These are phyloP conservation scores for Pelargonium cotyledonis DNA, from an alignment of 441 rosid genomes.

Conservation along the genomic window DNA sequence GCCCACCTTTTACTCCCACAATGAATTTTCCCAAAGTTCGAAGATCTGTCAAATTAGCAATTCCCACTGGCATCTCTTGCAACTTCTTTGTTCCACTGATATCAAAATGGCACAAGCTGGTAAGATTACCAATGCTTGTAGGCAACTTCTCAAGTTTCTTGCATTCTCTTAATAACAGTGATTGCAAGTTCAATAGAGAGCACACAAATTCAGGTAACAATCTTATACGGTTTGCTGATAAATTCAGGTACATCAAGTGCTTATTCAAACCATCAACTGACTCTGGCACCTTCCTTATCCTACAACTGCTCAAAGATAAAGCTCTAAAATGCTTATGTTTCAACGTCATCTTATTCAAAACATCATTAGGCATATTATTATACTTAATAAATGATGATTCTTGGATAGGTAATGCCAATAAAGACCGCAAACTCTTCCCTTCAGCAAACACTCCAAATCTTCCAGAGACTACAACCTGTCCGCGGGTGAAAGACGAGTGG, in stretches of 20 bases:
- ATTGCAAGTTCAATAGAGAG: conserved; percentile 8
- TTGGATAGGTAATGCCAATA: too few relatives aligned
- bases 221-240: not conserved
- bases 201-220: not conserved
- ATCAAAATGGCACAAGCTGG: not conserved
- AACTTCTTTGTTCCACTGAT: not conserved
- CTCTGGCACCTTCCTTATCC: not conserved
- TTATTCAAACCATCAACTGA: not conserved
- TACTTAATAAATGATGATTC: too few relatives aligned
- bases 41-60: conserved; percentile 1
- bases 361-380: too few relatives aligned
- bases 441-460: not conserved
- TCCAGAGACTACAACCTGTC: not conserved
- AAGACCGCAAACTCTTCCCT: not conserved
- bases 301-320: not conserved
- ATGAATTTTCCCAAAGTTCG: conserved; percentile 8
- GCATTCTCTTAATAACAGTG: not conserved
- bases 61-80: not conserved
- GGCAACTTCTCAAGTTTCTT: not conserved
- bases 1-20: conserved; percentile 6
- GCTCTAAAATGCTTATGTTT: not conserved
- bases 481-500: not conserved
- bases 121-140: not conserved
- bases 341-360: not conserved
- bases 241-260: conserved; percentile 17